Conservation (phyloP, 495 filamentous ascomycete genomes). For the Trichoderma orchidacearum region DNA sequence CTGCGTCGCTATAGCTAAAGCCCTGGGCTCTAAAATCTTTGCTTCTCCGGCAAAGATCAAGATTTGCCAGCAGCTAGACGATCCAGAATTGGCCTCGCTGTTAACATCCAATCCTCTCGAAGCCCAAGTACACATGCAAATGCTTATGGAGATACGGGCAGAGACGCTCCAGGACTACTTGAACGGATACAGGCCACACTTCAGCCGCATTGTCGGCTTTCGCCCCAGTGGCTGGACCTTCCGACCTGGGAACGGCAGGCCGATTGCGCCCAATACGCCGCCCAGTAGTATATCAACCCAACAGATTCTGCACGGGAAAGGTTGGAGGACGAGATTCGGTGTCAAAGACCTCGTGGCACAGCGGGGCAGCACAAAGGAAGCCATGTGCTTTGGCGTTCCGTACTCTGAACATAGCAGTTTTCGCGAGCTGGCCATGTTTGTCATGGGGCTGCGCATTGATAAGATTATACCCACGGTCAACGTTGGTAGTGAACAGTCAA, state of each 20-base stretch:
- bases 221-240: constrained; percentile 89
- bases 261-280: constrained; percentile 15
- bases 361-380: constrained; percentile 61
- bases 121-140: constrained; percentile 97
- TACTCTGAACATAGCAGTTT: constrained; percentile 95
- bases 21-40: constrained; percentile 81
- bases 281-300: constrained; percentile 20
- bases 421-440: constrained; percentile 84
- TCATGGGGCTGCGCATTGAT: constrained; percentile 74
- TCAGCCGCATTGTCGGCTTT: constrained; percentile 81
- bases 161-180: constrained; percentile 86
- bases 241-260: constrained; percentile 35
- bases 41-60: constrained; percentile 68
- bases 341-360: constrained; percentile 57
- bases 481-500: constrained; percentile 47
- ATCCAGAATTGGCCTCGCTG: constrained; percentile 60
- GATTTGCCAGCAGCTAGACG: constrained; percentile 75
- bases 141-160: constrained; percentile 76
- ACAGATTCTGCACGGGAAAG: constrained; percentile 55
- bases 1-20: constrained; percentile 79
- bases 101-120: constrained; percentile 69
- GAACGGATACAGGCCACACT: constrained; percentile 57
- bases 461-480: constrained; percentile 91
- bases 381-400: constrained; percentile 78
- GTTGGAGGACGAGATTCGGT: constrained; percentile 60